Base-by-base conservation (phyloP, 2,329 filamentous ascomycete genomes). In the Ophiostoma triangulosporum region DNA sequence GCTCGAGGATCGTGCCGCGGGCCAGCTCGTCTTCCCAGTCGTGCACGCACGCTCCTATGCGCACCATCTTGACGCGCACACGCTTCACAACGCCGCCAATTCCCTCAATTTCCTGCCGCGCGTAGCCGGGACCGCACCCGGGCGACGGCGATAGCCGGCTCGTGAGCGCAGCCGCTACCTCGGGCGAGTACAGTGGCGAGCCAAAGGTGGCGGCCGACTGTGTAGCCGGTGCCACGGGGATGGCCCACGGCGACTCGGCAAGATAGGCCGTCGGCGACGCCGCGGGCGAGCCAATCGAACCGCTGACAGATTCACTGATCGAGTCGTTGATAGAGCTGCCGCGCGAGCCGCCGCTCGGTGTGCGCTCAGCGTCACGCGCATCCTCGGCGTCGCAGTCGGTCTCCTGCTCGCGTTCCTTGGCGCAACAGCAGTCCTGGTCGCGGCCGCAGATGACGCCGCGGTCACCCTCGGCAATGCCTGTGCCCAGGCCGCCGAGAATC, bases 61-160 rank as follows among this genome's bases (percentile, higher is more conserved):
- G 78, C 6, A 94, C 80, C 70, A 88, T 83, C 62, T 84, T 83
- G 62, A 93, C 87, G n/a, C 86, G 75, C 69, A 91, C 95, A 57
- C 84, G 86, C 73, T 95, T 95, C 52, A 96, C 80, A 14, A 85
- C 78, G 0, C 90, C 90, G 11, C 90, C 90, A 45, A 96, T 86
- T 2, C 90, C 90, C 63, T 95, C 88, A 56, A 96, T 86, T 68
- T 96, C 90, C 63, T 95, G 89, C 40, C 86, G 76, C 54, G 82
- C 76, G 63, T 95, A 96, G 3, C 89, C 89, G 0, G 86, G 75
- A 55, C 84, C 71, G 59, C 76, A 74, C 66, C 78, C 68, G 54
- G 72, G 62, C 17, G 70, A 73, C 14, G 74, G 71, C 26, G 73
- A 76, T 31, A 73, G 58, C 1, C 57, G 56, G 52, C 46, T 59